Evolutionary conservation across 2,329 filamentous ascomycete genomes (phyloP), one percentile per base, ranked within the genome.

Genomic region (Waltergamsia citrina): DNA sequence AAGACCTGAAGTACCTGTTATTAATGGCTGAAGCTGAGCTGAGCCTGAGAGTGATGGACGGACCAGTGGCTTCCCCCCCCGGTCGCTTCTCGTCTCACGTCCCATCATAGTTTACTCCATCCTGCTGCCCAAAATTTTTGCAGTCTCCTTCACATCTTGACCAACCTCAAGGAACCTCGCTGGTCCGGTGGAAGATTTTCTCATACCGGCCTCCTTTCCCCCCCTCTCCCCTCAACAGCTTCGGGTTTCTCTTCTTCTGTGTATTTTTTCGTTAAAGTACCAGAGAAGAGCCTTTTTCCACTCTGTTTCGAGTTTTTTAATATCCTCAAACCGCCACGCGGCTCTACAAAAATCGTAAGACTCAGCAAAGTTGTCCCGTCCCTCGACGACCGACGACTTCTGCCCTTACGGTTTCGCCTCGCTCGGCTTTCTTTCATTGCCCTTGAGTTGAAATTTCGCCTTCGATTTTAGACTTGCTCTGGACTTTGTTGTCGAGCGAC

Each of bases 121-220:
- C 45, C 53, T 50, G 47, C 51, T 52, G 54, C 54, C 53, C 53
- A 56, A 57, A 49, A 41, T 54, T 54, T 50, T 56, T 49, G 15
- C 11, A 43, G 38, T 47, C 54, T 41, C 45, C 55, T 41, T 49
- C 50, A 49, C 55, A 56, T 46, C 53, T 51, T 58, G 51, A 55
- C 50, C 54, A 55, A 45, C 47, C 42, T 38, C 45, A 47, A 45
- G 40, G 46, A 52, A 50, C 50, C 43, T 47, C 52, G 47, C 46
- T 55, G 54, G 54, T 54, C 52, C 51, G 47, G 54, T 55, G 53
- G 51, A 50, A 51, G 39, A 41, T 38, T 43, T 43, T 42, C 43
- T 45, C 46, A 48, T 41, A 47, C 48, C 51, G 44, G 52, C 46
- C 50, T 48, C 42, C 43, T 45, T 52, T 48, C 43, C 43, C 41